Percentiles rank a stretch among this genome's conserved stretches.
Conservation (phyloP, 169 alveolate species). For the Eimeria maxima region DNA sequence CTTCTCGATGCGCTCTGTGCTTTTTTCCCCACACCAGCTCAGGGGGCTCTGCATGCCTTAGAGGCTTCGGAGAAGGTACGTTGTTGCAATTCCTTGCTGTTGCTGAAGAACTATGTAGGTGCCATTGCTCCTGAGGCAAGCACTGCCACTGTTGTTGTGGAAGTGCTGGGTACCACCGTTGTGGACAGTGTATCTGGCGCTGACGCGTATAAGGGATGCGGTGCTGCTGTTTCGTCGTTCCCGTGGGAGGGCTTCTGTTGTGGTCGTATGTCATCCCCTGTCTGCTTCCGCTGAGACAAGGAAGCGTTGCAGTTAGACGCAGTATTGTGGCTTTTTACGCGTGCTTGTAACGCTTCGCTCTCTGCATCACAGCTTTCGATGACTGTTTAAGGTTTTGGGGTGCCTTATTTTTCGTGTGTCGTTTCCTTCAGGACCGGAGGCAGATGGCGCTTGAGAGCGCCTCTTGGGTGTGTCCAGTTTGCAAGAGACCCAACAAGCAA, state of each 20-base stretch:
- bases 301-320: neutral
- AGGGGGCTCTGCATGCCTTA: slow-evolving; percentile 84
- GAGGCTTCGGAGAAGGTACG: slow-evolving; percentile 83
- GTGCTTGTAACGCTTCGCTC: neutral
- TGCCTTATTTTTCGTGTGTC: neutral
- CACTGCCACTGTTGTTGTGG: neutral
- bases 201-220: neutral
- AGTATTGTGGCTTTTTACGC: neutral
- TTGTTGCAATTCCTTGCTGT: neutral
- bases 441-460: slow-evolving; percentile 83
- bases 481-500: slow-evolving; percentile 81
- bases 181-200: neutral
- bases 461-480: slow-evolving; percentile 82
- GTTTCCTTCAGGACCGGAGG: slow-evolving; percentile 68
- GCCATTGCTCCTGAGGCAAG: neutral
- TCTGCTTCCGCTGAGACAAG: neutral
- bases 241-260: neutral
- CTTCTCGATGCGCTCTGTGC: slow-evolving; percentile 94
- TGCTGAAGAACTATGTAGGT: neutral
- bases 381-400: neutral
- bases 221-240: neutral
- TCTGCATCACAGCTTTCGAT: neutral
- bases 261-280: neutral
- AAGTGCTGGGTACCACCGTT: neutral
- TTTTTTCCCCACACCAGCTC: slow-evolving; percentile 92